Evolutionary conservation across 169 alveolate genomes (phyloP).

Genomic region (Babesia ovis): DNA sequence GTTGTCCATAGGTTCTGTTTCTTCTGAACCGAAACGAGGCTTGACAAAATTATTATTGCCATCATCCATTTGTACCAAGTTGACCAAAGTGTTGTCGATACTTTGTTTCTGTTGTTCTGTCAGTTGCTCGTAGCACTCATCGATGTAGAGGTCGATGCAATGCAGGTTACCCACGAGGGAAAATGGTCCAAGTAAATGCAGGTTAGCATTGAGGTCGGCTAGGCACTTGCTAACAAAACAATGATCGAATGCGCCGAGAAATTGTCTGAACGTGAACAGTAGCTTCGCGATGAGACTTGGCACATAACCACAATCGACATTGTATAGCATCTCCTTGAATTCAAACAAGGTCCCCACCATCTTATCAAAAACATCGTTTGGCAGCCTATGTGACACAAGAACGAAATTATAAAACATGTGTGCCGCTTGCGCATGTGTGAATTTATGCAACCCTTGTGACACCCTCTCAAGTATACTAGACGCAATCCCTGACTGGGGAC

Average conservation of each 20-base stretch:
- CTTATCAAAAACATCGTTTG: constrained; percentile 12
- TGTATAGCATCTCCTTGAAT: constrained; percentile 45
- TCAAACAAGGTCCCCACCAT: constrained; percentile 27
- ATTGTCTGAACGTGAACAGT: constrained; percentile 20
- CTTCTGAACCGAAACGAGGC: constrained; percentile 5
- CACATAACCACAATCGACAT: constrained; percentile 26
- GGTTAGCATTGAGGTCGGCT: constrained; percentile 55
- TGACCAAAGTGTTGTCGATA: constrained; percentile 27
- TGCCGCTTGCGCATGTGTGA: constrained; percentile 47
- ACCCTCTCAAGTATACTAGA: not conserved
- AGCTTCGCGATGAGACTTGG: constrained; percentile 37
- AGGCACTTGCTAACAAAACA: constrained; percentile 51
- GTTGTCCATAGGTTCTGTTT: constrained; percentile 24
- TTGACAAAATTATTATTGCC: constrained; percentile 16
- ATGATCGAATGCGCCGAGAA: constrained; percentile 24
- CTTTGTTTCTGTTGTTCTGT: constrained; percentile 9
- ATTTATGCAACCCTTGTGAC: constrained; percentile 10
- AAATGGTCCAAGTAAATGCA: constrained; percentile 50
- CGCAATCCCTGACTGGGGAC: constrained; percentile 5
- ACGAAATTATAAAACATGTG: constrained; percentile 50
- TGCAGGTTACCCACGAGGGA: constrained; percentile 53
- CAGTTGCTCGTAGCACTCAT: not conserved
- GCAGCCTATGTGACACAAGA: constrained; percentile 16
- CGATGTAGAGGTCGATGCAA: constrained; percentile 22
- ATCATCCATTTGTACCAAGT: constrained; percentile 29